Evolutionary conservation across 306 rosid species (phyloP), one percentile per base, ranked within the genome.

Genomic region (Dryas alaskensis): DNA sequence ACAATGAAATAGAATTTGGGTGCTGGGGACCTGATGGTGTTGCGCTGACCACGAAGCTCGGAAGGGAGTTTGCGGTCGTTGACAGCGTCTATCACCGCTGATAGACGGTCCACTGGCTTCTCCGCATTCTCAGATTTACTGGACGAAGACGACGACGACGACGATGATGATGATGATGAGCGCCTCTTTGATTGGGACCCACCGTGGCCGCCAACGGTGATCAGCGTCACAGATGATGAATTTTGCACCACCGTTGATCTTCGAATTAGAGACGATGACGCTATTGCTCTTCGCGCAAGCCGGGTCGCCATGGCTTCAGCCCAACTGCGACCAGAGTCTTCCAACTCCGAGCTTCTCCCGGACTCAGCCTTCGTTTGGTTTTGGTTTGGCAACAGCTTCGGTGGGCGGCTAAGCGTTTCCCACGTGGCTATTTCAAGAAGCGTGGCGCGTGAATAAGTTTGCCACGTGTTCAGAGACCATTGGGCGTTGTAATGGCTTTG

Each of bases 11-110:
- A 17, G 8, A 46, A 14, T 0, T 22, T 7, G 1, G 55, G 67
- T 0, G 45, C 19, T 31, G 16, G 13, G 13, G 61, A 92, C 98
- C 96, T 87, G 73, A 93, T 91, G 65, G 84, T 72, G 85, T 84
- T 87, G 52, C 92, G 90, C 76, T 85, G 98, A 71, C 98, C 97
- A 16, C 97, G 96, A 10, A 93, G 88, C 82, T 93, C 92, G 0
- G 92, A 88, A 42, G 98, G 97, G 19, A 91, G 92, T 79, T 93
- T 90, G 13, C 90, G 83, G 65, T 90, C 97, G 46, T 90, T 81
- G 62, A 84, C 93, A 67, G 92, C 87, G 84, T 93, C 96, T n/a
- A 90, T 87, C 10, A 89, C 86, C 16, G 89, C 45, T 0, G 96
- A 89, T 19, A 93, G 82, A 53, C 91, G 97, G 79, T 88, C 92